A percentile compares a stretch with the other conserved stretches of the same genome.
phyloP scores from a whole-genome alignment of 2,329 filamentous ascomycete genomes.

The Cryphonectria nitschkei region DNA sequence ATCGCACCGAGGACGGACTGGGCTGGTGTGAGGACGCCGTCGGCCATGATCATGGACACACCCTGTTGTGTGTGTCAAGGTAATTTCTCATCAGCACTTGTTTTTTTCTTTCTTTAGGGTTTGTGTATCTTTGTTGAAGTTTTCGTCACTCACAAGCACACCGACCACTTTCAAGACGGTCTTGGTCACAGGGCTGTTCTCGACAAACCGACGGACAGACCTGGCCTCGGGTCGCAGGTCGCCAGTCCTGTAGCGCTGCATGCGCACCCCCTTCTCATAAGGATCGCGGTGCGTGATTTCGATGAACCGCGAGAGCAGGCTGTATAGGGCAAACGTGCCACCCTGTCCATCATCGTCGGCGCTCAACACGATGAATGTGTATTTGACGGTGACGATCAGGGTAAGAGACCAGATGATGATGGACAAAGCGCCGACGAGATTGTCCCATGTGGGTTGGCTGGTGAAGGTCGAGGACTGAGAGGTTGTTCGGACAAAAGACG shows the following conservation, averaged over 20 bases:
- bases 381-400: constrained; percentile 72
- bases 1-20: constrained; percentile 73
- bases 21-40: constrained; percentile 70
- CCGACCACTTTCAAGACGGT: constrained; percentile 62
- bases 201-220: constrained; percentile 59
- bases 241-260: constrained; percentile 61
- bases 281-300: constrained; percentile 65
- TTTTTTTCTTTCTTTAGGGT: background rate
- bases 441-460: constrained; percentile 55
- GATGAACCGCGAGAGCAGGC: constrained; percentile 63
- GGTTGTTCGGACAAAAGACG: too few species aligned
- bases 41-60: constrained; percentile 68
- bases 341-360: constrained; percentile 75
- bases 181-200: constrained; percentile 57
- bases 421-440: constrained; percentile 67
- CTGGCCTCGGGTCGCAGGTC: constrained; percentile 58
- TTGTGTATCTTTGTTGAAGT: background rate
- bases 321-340: constrained; percentile 70
- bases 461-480: constrained; percentile 58
- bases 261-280: constrained; percentile 56
- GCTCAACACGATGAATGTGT: constrained; percentile 65
- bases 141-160: constrained; percentile 47
- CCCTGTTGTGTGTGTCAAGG: constrained; percentile 38
- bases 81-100: background rate
- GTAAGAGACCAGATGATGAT: constrained; percentile 72